Evolutionary conservation across 805 yeast species (phyloP), one percentile per base, ranked within the genome.

Genomic region (Suhomyces pyralidae): DNA sequence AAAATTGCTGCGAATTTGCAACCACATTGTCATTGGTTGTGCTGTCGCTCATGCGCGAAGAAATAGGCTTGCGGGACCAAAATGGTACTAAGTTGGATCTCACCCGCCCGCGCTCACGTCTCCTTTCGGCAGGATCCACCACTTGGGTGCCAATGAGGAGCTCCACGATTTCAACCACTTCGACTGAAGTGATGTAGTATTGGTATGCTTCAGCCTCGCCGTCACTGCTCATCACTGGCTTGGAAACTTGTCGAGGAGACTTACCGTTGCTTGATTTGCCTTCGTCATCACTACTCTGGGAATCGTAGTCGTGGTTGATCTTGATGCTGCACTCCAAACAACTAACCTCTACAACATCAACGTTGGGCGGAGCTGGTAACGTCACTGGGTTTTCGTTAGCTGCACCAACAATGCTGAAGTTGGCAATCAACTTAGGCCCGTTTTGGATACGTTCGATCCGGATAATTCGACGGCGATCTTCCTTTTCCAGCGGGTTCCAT

Each of bases 61-160:
- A 73, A 47, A 83, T 77, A 19, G 87, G 84, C 58, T 74, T 81
- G 63, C 79, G 81, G 24, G 81, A 77, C 88, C 88, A 84, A 62
- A 82, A 84, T 5, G 86, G 86, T 51, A 83, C 85, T 67, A 84
- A 70, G 59, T 84, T 84, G 45, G 85, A 81, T 66, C 89, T 71
- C 44, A 84, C 80, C 52, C 89, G 70, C n/a, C 88, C 88, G 46
- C 87, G 64, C 61, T 84, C 88, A 54, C 80, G 76, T 55, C 89
- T 76, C 55, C 82, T 76, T 51, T 80, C 84, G 6, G 72, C 73
- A 5, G 81, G 74, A 51, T 79, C 79, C 50, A 67, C 68, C 32
- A 65, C 61, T 52, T 76, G 76, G 2, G 79, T 72, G 5, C 85
- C 85, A 56, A 84, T 81, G 45, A 84, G 63, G 49, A 83, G 63